Conservation (phyloP, 805 yeast species). For the Isabelozyma gotoi region DNA sequence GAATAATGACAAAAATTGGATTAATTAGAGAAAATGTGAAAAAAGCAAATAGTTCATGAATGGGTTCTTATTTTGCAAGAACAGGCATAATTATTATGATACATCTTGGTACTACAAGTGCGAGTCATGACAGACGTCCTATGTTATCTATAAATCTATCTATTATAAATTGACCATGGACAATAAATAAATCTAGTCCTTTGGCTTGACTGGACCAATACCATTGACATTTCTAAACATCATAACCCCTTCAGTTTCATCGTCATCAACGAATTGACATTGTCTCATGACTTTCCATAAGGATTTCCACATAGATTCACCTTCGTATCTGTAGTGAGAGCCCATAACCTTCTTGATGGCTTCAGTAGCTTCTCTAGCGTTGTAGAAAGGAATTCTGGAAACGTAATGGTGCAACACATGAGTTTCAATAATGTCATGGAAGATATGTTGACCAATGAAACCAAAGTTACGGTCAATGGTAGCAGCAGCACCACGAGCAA, state of each 20-base stretch:
- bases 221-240: constrained; percentile 65
- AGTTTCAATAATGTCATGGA: constrained; percentile 60
- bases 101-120: no score
- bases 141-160: neutral
- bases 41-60: no score
- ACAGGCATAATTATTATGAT: no score
- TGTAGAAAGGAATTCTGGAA: constrained; percentile 55
- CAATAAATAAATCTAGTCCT: constrained; percentile 10
- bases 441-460: constrained; percentile 54
- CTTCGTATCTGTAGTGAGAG: constrained; percentile 47
- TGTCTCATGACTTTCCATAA: constrained; percentile 59
- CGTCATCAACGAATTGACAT: constrained; percentile 67
- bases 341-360: constrained; percentile 55
- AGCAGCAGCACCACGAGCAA: constrained; percentile 67
- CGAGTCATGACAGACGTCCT: neutral
- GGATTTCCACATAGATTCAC: constrained; percentile 56
- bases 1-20: no score
- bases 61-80: no score
- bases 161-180: neutral
- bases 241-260: constrained; percentile 47
- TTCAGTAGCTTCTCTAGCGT: constrained; percentile 53
- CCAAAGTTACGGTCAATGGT: constrained; percentile 65
- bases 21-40: no score
- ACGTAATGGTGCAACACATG: constrained; percentile 58
- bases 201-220: constrained; percentile 43